Conservation (phyloP, 441 rosid genomes). For the Corymbia calophylla region DNA sequence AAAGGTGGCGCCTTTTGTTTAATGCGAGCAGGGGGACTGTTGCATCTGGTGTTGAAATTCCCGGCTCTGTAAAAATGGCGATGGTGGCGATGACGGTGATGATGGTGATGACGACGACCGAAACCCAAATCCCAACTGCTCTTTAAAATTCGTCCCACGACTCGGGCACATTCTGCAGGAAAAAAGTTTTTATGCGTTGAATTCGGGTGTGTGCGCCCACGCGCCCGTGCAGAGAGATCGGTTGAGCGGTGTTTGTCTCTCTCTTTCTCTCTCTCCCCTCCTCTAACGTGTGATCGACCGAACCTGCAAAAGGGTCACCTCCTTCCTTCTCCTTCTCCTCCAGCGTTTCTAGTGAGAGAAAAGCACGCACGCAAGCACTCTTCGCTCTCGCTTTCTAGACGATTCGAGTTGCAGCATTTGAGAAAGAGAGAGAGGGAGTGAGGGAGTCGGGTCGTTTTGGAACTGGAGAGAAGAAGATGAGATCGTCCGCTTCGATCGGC, state of each 20-base stretch:
- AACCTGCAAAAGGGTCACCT: neutral
- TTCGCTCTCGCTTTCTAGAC: neutral
- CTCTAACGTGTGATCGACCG: neutral
- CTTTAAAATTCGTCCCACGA: neutral
- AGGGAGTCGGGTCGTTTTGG: neutral
- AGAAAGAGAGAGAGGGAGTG: neutral
- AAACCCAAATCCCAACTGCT: slow-evolving; percentile 10
- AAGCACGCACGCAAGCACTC: too few species aligned
- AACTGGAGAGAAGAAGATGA: slow-evolving; percentile 19
- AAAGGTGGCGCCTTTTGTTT: neutral
- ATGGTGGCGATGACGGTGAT: neutral
- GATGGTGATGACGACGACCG: neutral
- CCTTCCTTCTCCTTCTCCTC: neutral
- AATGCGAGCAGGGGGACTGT: neutral
- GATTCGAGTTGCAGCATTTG: neutral
- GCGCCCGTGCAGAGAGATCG: slow-evolving; percentile 17
- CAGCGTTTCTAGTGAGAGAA: neutral
- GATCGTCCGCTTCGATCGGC: slow-evolving; percentile 35
- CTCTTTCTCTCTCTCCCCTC: neutral
- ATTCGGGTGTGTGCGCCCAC: slow-evolving; percentile 21
- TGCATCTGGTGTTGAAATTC: neutral
- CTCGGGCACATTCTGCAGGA: neutral
- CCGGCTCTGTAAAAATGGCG: neutral
- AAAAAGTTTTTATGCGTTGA: slow-evolving; percentile 36
- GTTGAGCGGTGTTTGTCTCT: slow-evolving; percentile 73